Conservation (phyloP, 2,329 filamentous ascomycete species). For the Thermomyces lanuginosus region DNA sequence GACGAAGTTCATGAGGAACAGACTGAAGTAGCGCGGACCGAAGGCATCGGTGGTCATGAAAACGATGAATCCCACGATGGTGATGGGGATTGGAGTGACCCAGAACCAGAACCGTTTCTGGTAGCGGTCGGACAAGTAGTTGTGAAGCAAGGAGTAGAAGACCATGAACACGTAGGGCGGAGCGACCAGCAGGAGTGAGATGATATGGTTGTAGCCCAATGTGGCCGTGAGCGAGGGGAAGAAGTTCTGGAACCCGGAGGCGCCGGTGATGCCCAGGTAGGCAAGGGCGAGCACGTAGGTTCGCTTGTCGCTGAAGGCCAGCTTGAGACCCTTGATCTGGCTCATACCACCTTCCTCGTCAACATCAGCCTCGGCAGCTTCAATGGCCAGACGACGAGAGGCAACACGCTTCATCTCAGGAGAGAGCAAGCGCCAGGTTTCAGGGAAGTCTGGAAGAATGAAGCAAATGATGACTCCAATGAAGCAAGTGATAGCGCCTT, state of each 20-base stretch:
- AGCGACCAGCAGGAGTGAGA: conserved; percentile 36
- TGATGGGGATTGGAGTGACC: conserved; percentile 36
- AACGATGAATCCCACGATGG: conserved; percentile 35
- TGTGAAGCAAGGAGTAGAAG: conserved; percentile 31
- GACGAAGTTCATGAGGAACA: conserved; percentile 41
- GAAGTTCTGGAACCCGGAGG: conserved; percentile 41
- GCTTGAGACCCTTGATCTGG: conserved; percentile 34
- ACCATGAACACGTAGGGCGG: conserved; percentile 41
- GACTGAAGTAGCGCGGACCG: conserved; percentile 38
- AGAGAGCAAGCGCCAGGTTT: conserved; percentile 26
- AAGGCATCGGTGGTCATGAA: conserved; percentile 39
- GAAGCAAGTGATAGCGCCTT: conserved; percentile 20
- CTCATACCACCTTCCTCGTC: conserved; percentile 34
- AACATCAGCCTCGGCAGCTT: conserved; percentile 32
- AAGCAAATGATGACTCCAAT: conserved; percentile 18
- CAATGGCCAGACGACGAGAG: conserved; percentile 31
- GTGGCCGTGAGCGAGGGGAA: conserved; percentile 36
- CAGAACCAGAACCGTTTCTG: conserved; percentile 38
- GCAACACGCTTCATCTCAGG: conserved; percentile 30
- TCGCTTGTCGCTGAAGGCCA: conserved; percentile 36
- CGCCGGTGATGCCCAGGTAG: conserved; percentile 34
- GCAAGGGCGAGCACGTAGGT: conserved; percentile 30
- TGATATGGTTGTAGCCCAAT: conserved; percentile 28
- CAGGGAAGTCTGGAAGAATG: conserved; percentile 25
- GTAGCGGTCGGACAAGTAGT: conserved; percentile 28